These are phyloP conservation scores for Cercospora sp. DNA, from an alignment of 2,329 filamentous ascomycete genomes.

Conservation along the genomic window DNA sequence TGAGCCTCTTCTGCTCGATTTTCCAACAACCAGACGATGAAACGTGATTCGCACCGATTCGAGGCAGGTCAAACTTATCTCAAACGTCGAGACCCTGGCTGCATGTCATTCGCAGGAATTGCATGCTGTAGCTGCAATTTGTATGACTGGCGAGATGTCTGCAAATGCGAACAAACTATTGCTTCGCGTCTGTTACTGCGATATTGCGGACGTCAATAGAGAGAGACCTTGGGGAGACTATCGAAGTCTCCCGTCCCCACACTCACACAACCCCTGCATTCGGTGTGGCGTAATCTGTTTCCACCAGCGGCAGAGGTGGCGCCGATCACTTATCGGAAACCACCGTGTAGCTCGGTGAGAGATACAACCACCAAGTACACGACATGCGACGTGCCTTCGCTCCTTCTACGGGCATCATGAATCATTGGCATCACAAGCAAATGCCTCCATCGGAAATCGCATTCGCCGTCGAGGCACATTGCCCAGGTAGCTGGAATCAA, in stretches of 20 bases:
- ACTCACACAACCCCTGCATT: slow-evolving; percentile 2
- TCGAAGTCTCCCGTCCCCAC: not conserved
- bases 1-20: not conserved
- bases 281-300: slow-evolving; percentile 1
- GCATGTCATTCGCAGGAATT: not conserved
- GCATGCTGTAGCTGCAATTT: not conserved
- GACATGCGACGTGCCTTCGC: not conserved
- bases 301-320: slow-evolving; percentile 2
- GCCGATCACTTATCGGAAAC: not conserved
- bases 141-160: not conserved
- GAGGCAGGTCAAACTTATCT: not conserved
- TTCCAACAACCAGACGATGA: not conserved
- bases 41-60: not conserved
- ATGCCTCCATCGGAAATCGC: not conserved
- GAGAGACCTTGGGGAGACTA: not conserved
- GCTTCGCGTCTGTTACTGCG: not conserved
- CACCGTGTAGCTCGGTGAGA: not conserved
- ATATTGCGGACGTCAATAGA: not conserved
- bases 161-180: not conserved
- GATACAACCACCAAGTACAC: not conserved
- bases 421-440: not conserved
- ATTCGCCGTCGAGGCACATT: not conserved
- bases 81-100: not conserved
- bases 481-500: not conserved
- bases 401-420: not conserved